phyloP scores from a whole-genome alignment of 2,329 filamentous ascomycete species.

The Botrytis deweyae region DNA sequence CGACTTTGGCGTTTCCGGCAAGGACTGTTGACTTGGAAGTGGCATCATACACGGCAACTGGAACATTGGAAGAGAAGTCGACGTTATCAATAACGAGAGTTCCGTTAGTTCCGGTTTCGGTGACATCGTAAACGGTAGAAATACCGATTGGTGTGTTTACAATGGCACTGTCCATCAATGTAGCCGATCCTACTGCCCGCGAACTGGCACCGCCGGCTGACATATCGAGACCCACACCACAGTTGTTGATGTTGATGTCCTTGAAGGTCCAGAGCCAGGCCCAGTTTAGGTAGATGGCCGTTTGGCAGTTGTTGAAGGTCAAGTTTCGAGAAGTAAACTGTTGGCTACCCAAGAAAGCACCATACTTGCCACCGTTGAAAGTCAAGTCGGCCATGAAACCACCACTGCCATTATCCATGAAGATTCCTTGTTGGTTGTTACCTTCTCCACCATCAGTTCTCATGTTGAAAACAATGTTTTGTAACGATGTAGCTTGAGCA shows the following conservation, averaged over 20 bases:
- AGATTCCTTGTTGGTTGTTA: constrained; percentile 74
- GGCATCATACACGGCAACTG: constrained; percentile 62
- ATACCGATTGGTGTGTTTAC: constrained; percentile 74
- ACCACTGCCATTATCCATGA: constrained; percentile 82
- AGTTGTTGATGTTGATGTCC: constrained; percentile 70
- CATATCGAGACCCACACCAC: constrained; percentile 77
- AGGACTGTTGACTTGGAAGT: constrained; percentile 61
- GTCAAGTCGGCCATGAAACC: constrained; percentile 80
- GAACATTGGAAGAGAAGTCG: constrained; percentile 68
- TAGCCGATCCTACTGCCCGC: constrained; percentile 81
- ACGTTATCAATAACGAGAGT: constrained; percentile 87
- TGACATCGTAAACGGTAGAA: constrained; percentile 67
- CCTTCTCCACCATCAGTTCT: constrained; percentile 59
- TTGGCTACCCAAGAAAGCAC: constrained; percentile 80
- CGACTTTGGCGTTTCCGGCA: constrained; percentile 65
- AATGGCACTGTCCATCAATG: constrained; percentile 79
- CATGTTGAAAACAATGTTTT: constrained; percentile 83
- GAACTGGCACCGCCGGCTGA: constrained; percentile 56
- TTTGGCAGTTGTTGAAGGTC: constrained; percentile 78
- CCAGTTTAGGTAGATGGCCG: constrained; percentile 87
- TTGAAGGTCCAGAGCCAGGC: constrained; percentile 87
- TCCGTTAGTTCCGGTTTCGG: constrained; percentile 68
- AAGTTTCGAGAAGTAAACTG: constrained; percentile 85
- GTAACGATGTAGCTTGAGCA: constrained; percentile 76
- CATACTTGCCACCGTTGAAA: constrained; percentile 79